A percentile compares a stretch with the other conserved stretches of the same genome.
Conservation (phyloP, 139 green algal genomes). For the Chlorella sp. region DNA sequence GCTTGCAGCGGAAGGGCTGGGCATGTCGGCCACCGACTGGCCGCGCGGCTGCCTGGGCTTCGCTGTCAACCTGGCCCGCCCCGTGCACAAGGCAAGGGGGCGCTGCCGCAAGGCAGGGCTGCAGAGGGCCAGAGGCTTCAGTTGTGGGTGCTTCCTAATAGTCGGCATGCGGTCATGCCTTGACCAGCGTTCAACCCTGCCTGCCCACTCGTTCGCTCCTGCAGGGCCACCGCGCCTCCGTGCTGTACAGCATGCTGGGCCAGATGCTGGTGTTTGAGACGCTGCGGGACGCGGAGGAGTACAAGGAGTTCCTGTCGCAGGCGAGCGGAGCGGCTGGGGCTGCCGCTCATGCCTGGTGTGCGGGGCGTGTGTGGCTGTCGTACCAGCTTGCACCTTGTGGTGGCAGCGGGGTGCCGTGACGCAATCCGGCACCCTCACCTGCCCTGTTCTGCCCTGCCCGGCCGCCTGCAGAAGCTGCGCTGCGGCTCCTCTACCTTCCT, state of each 20-base stretch:
- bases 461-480: constrained; percentile 41
- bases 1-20: neutral
- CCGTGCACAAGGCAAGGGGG: neutral
- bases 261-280: constrained; percentile 72
- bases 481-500: constrained; percentile 57
- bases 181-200: too few relatives aligned
- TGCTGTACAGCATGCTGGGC: constrained; percentile 62
- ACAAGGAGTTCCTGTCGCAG: constrained; percentile 57
- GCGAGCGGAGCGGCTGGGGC: neutral
- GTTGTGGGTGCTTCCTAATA: too few relatives aligned
- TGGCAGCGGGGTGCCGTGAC: too few relatives aligned
- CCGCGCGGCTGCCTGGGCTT: constrained; percentile 76
- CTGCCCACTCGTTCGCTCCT: too few relatives aligned
- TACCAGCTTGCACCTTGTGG: too few relatives aligned
- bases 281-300: constrained; percentile 59
- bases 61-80: constrained; percentile 75
- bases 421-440: too few relatives aligned
- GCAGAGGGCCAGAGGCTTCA: too few relatives aligned
- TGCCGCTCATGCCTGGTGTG: neutral
- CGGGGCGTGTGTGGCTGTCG: too few relatives aligned
- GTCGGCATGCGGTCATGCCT: too few relatives aligned
- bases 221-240: constrained; percentile 49
- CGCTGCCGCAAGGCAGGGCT: too few relatives aligned
- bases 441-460: neutral
- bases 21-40: constrained; percentile 55